Conservation (phyloP, 495 filamentous ascomycete species). For the Viridothelium virens region DNA sequence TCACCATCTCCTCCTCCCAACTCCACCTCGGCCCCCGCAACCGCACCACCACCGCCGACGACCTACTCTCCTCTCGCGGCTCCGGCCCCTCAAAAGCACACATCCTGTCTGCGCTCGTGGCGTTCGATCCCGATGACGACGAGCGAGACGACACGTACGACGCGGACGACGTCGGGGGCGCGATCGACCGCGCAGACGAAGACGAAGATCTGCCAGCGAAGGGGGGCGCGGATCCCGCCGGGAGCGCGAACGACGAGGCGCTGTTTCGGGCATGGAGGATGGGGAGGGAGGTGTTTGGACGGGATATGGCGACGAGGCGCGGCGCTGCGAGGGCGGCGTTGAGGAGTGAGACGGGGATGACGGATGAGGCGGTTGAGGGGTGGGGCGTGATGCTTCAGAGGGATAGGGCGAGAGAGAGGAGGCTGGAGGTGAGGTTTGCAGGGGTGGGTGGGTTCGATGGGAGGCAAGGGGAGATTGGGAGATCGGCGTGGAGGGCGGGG, state of each 20-base stretch:
- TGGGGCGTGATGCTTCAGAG: constrained; percentile 79
- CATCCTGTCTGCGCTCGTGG: constrained; percentile 81
- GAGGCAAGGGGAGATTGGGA: constrained; percentile 50
- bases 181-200: constrained; percentile 54
- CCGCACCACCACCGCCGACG: constrained; percentile 55
- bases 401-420: constrained; percentile 56
- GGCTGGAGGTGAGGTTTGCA: constrained; percentile 59
- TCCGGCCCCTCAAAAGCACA: constrained; percentile 67
- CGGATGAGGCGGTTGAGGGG: constrained; percentile 89
- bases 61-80: constrained; percentile 44
- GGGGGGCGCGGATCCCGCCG: constrained; percentile 15
- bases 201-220: constrained; percentile 27
- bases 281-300: constrained; percentile 54
- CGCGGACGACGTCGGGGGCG: constrained; percentile 78
- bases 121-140: constrained; percentile 91
- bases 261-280: constrained; percentile 63
- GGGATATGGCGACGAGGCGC: constrained; percentile 60
- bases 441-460: constrained; percentile 43
- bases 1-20: constrained; percentile 51
- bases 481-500: constrained; percentile 54
- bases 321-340: constrained; percentile 53
- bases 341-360: constrained; percentile 73
- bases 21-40: constrained; percentile 72
- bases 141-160: constrained; percentile 98
- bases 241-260: constrained; percentile 31